Conservation (phyloP, 345 rosid genomes). For the Bretschneidera sinensis region DNA sequence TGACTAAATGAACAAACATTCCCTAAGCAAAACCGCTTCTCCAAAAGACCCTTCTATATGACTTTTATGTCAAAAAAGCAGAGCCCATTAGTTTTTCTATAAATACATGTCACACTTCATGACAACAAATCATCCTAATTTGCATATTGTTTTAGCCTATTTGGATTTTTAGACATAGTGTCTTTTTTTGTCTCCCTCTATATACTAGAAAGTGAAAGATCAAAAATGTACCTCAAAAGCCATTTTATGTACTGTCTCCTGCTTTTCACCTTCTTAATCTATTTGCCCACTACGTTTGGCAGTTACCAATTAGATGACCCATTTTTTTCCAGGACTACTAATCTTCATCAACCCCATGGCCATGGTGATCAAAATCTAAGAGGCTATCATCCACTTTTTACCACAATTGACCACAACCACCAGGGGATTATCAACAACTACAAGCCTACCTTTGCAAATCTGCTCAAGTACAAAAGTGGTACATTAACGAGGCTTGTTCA, state of each 20-base stretch:
- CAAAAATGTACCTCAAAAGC: conserved; percentile 19
- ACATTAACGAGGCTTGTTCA: conserved; percentile 2
- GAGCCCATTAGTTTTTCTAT: conserved; percentile 3
- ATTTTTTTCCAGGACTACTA: neutral
- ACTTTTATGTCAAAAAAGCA: conserved; percentile 4
- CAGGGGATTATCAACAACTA: neutral
- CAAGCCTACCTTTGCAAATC: conserved; percentile 1
- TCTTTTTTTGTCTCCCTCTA: too few relatives aligned
- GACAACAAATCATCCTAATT: conserved; percentile 4
- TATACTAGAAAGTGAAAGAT: neutral
- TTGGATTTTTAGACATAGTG: neutral
- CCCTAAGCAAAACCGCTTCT: conserved; percentile 9
- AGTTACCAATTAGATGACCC: conserved; percentile 10
- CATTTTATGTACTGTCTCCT: neutral
- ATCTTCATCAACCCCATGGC: neutral
- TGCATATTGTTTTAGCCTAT: neutral
- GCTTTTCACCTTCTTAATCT: conserved; percentile 7
- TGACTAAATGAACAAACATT: neutral
- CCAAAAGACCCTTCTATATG: neutral
- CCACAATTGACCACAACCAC: too few relatives aligned
- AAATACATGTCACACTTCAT: neutral
- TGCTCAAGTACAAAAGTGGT: neutral
- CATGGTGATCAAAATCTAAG: conserved; percentile 3
- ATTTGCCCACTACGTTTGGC: conserved; percentile 17
- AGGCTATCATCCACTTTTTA: neutral